Base-by-base conservation (phyloP, 2,329 filamentous ascomycete genomes). In the Botrytis aclada region DNA sequence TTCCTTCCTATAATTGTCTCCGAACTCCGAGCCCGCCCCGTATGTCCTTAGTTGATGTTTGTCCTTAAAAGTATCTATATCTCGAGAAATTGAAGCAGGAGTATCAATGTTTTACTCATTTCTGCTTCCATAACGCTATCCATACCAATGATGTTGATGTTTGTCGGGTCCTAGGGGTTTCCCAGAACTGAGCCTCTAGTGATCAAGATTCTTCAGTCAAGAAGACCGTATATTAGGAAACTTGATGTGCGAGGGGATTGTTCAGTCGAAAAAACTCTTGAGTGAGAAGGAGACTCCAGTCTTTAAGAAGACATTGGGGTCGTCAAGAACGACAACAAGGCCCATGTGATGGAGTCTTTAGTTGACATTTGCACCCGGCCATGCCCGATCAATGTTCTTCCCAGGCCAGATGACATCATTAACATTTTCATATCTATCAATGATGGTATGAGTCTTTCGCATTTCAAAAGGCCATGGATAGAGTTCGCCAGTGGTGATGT, bases 391-490 rank as follows among this genome's bases (percentile, higher is more conserved):
- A 34, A 29, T 9, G 43, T 39, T 67, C 22, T 22, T 41, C 20
- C 12, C 34, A 18, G 34, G n/a, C 47, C 25, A 58, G 37, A 69
- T 32, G 7, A 56, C 29, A 22, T 69, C 65, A 37, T 56, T 32
- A 6, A 56, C 16, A 25, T 69, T 56, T 10, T n/a, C 29, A 12
- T 69, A 56, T 7, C 39, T 16, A 32, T 69, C 47, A 29, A 69
- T 25, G 47, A 56, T 41, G 37, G 16, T 56, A 39, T 69, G 29
- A 32, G 25, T 37, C n/a, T 39, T n/a, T 32, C n/a, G n/a, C 25
- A 69, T 69, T 20, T 25, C 34, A 39, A 56, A 6, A 10, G 65
- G 65, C 65, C 65, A 69, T 29, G 65, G n/a, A 10, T 41, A 69
- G 1, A 32, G 16, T 3, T 56, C 43, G 18, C 65, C 65, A 18